phyloP scores from a whole-genome alignment of 1,284 basidiomycete genomes.

The Marasmius tenuissimus region DNA sequence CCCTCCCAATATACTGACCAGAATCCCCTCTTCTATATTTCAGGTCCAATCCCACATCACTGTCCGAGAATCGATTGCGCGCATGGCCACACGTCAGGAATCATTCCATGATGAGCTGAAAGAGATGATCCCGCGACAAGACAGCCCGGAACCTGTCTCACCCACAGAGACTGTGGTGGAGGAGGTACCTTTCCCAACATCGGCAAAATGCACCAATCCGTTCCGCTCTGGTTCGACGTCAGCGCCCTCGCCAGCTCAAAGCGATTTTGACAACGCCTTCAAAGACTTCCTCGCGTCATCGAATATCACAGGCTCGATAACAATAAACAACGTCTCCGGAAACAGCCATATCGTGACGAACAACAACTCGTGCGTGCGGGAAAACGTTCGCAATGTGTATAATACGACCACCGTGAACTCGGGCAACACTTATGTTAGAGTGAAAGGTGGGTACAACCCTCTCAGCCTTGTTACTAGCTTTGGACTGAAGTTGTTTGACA shows the following conservation, averaged over 20 bases:
- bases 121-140: not conserved
- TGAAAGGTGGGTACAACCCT: not conserved
- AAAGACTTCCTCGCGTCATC: not conserved
- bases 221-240: too few species aligned
- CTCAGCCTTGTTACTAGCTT: too few species aligned
- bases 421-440: not conserved
- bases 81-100: not conserved
- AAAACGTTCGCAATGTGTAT: not conserved
- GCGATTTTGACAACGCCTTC: not conserved
- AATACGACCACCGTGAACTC: not conserved
- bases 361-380: not conserved
- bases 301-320: not conserved
- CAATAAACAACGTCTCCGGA: not conserved
- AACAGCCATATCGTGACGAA: not conserved
- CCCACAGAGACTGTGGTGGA: not conserved
- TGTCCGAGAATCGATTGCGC: not conserved
- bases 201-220: not conserved
- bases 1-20: not conserved
- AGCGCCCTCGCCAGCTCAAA: not conserved
- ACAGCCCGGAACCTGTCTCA: not conserved
- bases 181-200: not conserved
- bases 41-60: slow-evolving; percentile 5
- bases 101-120: slow-evolving; percentile 1
- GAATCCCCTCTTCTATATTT: not conserved
- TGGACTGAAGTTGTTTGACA: too few species aligned